A percentile compares a stretch with the other conserved stretches of the same genome.
Evolutionary conservation across 2,329 filamentous ascomycete species (phyloP).

Genomic region (Emergomyces orientalis): DNA sequence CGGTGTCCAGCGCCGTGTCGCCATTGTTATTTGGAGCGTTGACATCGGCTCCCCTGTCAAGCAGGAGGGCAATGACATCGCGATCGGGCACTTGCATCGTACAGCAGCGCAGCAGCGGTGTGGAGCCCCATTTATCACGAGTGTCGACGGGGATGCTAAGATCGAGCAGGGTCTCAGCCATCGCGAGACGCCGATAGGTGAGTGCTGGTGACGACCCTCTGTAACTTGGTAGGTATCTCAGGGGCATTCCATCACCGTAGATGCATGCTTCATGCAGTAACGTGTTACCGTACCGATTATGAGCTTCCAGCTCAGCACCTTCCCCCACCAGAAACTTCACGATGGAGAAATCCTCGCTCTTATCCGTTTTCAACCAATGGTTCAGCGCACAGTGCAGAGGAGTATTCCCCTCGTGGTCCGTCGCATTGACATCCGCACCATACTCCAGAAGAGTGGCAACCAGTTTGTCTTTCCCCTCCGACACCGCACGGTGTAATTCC

Average conservation of each 20-base stretch:
- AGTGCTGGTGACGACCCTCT: not conserved
- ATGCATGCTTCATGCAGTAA: constrained; percentile 3
- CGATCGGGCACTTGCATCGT: constrained; percentile 1
- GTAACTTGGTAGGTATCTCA: not conserved
- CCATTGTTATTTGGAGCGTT: not conserved
- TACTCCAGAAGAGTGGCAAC: not conserved
- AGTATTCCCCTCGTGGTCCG: constrained; percentile 1
- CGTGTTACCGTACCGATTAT: constrained; percentile 3
- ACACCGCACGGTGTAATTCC: not conserved
- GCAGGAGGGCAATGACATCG: constrained; percentile 2
- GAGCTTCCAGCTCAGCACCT: not conserved
- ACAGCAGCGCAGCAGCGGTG: constrained; percentile 3
- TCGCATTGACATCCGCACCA: not conserved
- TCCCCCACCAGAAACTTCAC: not conserved
- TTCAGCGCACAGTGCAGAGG: constrained; percentile 2
- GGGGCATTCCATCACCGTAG: not conserved
- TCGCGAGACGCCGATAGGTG: not conserved
- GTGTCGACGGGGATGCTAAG: constrained; percentile 1
- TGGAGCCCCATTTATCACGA: constrained; percentile 1
- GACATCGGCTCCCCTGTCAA: not conserved
- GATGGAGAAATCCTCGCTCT: not conserved
- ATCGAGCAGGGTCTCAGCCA: not conserved
- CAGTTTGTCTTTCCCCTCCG: not conserved
- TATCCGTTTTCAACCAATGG: not conserved
- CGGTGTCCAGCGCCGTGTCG: not conserved